phyloP scores from a whole-genome alignment of 2,329 filamentous ascomycete genomes.

The Aspergillus brunneoviolaceus region DNA sequence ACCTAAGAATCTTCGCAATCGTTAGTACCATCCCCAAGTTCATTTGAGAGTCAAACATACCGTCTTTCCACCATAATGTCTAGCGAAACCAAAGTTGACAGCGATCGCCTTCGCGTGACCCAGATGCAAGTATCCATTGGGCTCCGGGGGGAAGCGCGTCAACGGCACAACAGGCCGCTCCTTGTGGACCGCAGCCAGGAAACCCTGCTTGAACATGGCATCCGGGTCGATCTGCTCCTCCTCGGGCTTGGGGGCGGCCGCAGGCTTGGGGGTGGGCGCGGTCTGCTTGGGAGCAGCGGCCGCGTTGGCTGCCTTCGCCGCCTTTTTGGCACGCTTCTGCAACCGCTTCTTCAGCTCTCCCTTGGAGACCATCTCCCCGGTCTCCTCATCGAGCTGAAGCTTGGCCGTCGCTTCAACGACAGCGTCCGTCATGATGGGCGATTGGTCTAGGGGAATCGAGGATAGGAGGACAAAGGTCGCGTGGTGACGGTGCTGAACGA shows the following conservation, averaged over 20 bases:
- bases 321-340: slow-evolving; percentile 28
- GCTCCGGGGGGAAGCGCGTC: slow-evolving; percentile 79
- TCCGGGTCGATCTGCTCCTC: slow-evolving; percentile 47
- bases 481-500: neutral
- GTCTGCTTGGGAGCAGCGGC: slow-evolving; percentile 44
- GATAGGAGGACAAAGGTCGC: neutral
- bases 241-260: slow-evolving; percentile 26
- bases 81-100: slow-evolving; percentile 93
- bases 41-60: slow-evolving; percentile 2
- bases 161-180: slow-evolving; percentile 57
- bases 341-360: slow-evolving; percentile 31
- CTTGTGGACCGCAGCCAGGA: slow-evolving; percentile 70
- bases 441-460: neutral
- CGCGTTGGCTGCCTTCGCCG: slow-evolving; percentile 31
- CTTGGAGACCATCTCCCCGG: slow-evolving; percentile 27
- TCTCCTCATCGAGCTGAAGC: slow-evolving; percentile 24
- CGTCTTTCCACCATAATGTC: slow-evolving; percentile 70
- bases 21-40: neutral
- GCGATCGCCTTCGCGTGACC: slow-evolving; percentile 95
- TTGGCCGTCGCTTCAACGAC: slow-evolving; percentile 19
- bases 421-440: slow-evolving; percentile 20
- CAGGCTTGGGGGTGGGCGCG: slow-evolving; percentile 36
- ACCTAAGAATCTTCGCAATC: slow-evolving; percentile 13
- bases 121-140: slow-evolving; percentile 91
- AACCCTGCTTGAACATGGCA: slow-evolving; percentile 77